phyloP scores from a whole-genome alignment of 345 rosid genomes.

The Turritis glabra region DNA sequence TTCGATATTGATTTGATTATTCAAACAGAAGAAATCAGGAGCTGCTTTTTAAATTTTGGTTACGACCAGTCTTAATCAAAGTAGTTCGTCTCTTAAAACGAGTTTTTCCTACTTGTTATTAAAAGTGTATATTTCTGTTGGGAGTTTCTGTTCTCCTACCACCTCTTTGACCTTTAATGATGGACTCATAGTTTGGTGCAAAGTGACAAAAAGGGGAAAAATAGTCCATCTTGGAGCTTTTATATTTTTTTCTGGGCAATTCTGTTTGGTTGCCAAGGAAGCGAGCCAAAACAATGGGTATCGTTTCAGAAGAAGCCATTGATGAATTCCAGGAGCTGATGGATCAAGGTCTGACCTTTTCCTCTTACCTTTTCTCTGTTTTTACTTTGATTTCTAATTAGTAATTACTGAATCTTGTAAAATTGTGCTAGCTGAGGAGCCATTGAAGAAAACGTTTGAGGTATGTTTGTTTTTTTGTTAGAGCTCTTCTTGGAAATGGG shows the following conservation, averaged over 20 bases:
- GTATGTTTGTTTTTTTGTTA: conserved; percentile 40
- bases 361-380: conserved; percentile 26
- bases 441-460: conserved; percentile 61
- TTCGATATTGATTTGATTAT: neutral
- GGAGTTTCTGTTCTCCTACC: conserved; percentile 20
- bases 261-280: conserved; percentile 21
- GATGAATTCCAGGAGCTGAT: conserved; percentile 63
- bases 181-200: conserved; percentile 34
- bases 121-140: conserved; percentile 23
- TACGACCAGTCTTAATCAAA: conserved; percentile 29
- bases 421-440: conserved; percentile 57
- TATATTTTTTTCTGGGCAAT: neutral
- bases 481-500: conserved; percentile 17
- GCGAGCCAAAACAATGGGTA: conserved; percentile 45
- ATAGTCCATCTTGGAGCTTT: conserved; percentile 21
- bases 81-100: conserved; percentile 12
- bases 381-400: conserved; percentile 21
- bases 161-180: conserved; percentile 40
- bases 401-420: conserved; percentile 11
- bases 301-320: conserved; percentile 64
- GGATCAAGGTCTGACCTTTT: conserved; percentile 63
- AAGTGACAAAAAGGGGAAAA: neutral
- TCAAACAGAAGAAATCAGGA: conserved; percentile 24
- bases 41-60: neutral
- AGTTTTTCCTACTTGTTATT: neutral